These are phyloP conservation scores for Albizia julibrissin DNA, from an alignment of 306 rosid species.

Conservation along the genomic window DNA sequence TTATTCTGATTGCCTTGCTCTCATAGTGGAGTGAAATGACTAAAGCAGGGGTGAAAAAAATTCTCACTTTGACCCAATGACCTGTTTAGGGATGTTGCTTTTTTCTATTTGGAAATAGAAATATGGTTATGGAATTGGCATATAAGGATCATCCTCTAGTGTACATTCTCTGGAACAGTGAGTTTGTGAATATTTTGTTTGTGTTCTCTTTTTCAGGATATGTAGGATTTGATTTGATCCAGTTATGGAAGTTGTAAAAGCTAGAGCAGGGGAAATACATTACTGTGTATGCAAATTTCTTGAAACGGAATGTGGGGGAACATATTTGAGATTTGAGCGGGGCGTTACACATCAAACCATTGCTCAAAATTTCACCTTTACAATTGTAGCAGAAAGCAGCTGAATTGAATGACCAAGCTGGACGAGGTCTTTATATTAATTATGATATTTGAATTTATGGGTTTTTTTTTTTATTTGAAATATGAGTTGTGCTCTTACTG, in stretches of 20 bases:
- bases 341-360: neutral
- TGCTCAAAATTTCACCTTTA: neutral
- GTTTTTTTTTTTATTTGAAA: no score
- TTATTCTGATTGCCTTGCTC: conserved; percentile 8
- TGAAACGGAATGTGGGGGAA: conserved; percentile 21
- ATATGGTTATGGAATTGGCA: neutral
- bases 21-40: neutral
- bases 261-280: neutral
- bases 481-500: neutral
- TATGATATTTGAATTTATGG: neutral
- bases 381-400: neutral
- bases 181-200: neutral
- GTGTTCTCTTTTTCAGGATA: neutral
- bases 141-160: neutral
- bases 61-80: neutral
- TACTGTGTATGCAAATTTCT: conserved; percentile 35
- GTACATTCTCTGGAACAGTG: neutral
- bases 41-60: neutral
- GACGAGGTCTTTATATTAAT: neutral
- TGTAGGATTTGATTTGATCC: neutral
- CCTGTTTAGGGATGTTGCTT: neutral
- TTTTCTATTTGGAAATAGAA: neutral
- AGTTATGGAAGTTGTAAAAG: conserved; percentile 3
- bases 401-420: neutral
- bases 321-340: neutral